These are phyloP conservation scores for Apiotrichum montevideense DNA, from an alignment of 1,284 basidiomycete genomes.

Conservation along the genomic window DNA sequence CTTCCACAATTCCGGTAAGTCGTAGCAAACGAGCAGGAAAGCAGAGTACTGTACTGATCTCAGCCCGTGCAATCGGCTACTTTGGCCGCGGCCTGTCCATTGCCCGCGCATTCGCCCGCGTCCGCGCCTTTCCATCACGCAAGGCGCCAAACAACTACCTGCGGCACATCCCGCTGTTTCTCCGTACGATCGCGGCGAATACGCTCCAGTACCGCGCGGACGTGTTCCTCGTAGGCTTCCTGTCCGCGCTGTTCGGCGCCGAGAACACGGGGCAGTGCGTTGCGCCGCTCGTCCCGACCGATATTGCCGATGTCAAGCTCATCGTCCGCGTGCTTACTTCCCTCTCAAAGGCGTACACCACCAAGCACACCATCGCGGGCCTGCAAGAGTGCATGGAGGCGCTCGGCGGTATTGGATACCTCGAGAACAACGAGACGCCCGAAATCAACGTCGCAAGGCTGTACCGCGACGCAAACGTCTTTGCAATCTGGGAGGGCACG, in stretches of 20 bases:
- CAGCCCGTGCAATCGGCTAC: conserved; percentile 53
- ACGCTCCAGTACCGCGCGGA: conserved; percentile 61
- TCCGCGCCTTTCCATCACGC: conserved; percentile 51
- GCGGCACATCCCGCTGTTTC: conserved; percentile 49
- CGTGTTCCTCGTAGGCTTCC: conserved; percentile 58
- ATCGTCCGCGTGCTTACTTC: conserved; percentile 64
- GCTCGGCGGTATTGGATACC: conserved; percentile 58
- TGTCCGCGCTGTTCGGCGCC: conserved; percentile 58
- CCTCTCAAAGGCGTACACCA: conserved; percentile 63
- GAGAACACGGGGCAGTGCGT: conserved; percentile 54
- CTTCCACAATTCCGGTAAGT: conserved; percentile 57
- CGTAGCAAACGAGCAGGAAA: too few species aligned
- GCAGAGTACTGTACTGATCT: neutral
- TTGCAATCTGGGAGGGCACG: conserved; percentile 79
- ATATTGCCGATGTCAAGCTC: conserved; percentile 44
- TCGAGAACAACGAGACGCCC: conserved; percentile 65
- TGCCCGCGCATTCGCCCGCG: conserved; percentile 58
- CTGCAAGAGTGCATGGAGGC: conserved; percentile 81
- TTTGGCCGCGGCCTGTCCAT: conserved; percentile 60
- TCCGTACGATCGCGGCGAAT: conserved; percentile 57
- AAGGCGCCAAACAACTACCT: conserved; percentile 52
- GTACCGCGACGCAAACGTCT: conserved; percentile 62
- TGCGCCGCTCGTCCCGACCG: conserved; percentile 2
- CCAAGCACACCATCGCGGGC: conserved; percentile 62
- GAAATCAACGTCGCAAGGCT: conserved; percentile 40